Percentiles rank a stretch among this genome's conserved stretches.
phyloP scores from a whole-genome alignment of 2,329 filamentous ascomycete genomes.

The Trichoderma harzianum region DNA sequence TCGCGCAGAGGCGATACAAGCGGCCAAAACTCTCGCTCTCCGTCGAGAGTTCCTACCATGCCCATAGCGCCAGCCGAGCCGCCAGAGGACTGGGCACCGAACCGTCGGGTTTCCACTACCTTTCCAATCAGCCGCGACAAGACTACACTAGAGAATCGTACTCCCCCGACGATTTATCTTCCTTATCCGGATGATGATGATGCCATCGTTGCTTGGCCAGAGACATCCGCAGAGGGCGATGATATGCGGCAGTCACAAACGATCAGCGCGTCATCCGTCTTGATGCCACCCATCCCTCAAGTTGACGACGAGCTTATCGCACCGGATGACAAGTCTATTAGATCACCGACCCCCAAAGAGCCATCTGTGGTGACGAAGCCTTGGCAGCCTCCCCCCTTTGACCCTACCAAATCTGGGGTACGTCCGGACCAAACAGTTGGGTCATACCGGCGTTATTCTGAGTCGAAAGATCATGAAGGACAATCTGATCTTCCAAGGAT shows the following conservation, averaged over 20 bases:
- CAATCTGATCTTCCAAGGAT: constrained; percentile 38
- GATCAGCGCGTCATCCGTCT: constrained; percentile 17
- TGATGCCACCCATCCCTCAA: constrained; percentile 26
- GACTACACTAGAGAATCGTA: constrained; percentile 23
- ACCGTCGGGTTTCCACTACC: constrained; percentile 29
- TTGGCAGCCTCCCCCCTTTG: constrained; percentile 48
- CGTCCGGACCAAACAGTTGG: constrained; percentile 41
- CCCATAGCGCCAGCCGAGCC: constrained; percentile 27
- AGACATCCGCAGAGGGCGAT: constrained; percentile 10
- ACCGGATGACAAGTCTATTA: not conserved
- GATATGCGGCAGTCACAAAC: not conserved
- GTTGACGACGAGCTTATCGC: constrained; percentile 5
- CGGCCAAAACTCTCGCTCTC: constrained; percentile 27
- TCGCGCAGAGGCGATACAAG: constrained; percentile 24
- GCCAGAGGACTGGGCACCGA: constrained; percentile 5
- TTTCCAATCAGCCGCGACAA: constrained; percentile 29
- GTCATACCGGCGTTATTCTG: constrained; percentile 52
- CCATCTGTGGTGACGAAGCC: constrained; percentile 28
- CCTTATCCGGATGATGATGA: constrained; percentile 41
- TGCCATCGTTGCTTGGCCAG: constrained; percentile 24
- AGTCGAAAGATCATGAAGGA: constrained; percentile 32
- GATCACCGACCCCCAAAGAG: not conserved
- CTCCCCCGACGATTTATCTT: constrained; percentile 23
- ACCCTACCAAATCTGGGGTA: constrained; percentile 36
- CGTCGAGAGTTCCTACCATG: constrained; percentile 35